Percentiles rank a stretch among this genome's conserved stretches.
phyloP scores from a whole-genome alignment of 163 green algal species.

The Dunaliella salina region DNA sequence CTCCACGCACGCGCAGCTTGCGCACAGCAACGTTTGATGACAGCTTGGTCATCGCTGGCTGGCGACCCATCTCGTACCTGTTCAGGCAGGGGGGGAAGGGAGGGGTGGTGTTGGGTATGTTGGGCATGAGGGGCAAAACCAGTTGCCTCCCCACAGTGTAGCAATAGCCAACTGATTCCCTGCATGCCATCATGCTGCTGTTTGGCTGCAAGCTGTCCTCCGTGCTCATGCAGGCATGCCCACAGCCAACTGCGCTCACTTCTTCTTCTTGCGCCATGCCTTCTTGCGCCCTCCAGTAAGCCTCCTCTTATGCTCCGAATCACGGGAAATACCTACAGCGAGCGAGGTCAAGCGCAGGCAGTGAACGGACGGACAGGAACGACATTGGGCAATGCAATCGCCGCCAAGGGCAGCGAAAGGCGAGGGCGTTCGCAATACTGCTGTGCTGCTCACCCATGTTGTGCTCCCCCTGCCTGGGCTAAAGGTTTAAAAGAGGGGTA shows the following conservation, averaged over 20 bases:
- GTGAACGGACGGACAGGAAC: not conserved
- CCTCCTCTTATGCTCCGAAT: constrained; percentile 95
- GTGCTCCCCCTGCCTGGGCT: not conserved
- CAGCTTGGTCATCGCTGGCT: constrained; percentile 92
- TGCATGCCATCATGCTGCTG: constrained; percentile 6
- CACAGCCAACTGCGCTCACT: constrained; percentile 65
- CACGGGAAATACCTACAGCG: constrained; percentile 89
- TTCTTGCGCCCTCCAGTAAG: constrained; percentile 93
- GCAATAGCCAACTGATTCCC: not conserved
- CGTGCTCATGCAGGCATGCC: not conserved
- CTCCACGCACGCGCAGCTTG: constrained; percentile 84
- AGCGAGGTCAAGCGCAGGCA: not conserved
- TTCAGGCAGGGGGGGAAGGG: not conserved
- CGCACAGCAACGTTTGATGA: constrained; percentile 86
- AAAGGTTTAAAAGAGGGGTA: not conserved
- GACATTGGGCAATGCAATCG: not conserved
- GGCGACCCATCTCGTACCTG: constrained; percentile 92
- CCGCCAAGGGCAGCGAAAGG: not conserved
- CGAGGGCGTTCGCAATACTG: too few relatives aligned
- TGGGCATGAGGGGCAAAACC: not conserved
- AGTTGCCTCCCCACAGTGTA: too few relatives aligned
- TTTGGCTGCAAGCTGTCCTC: not conserved
- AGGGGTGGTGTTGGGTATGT: not conserved
- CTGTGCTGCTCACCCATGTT: constrained; percentile 3
- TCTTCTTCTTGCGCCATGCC: constrained; percentile 97